Conservation (phyloP, 1,139 yeast genomes). For the Saccharomyces hybrid region DNA sequence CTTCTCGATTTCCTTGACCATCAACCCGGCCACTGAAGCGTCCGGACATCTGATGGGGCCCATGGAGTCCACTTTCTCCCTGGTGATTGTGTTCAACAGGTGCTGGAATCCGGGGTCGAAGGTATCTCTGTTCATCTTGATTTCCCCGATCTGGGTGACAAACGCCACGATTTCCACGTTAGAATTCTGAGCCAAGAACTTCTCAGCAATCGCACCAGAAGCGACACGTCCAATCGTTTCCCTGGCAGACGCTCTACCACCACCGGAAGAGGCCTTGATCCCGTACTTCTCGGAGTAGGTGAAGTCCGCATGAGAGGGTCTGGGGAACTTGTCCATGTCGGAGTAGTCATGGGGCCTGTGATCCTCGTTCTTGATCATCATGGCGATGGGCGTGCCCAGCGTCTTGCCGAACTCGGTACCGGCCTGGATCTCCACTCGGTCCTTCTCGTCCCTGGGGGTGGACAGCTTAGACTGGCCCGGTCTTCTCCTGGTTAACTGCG, state of each 20-base stretch:
- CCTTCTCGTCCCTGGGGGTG: constrained; percentile 95
- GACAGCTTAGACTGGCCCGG: constrained; percentile 92
- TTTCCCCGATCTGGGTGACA: constrained; percentile 81
- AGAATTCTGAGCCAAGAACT: constrained; percentile 66
- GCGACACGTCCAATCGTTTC: constrained; percentile 98
- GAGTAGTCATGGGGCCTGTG: constrained; percentile 95
- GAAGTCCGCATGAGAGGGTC: constrained; percentile 97
- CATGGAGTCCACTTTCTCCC: constrained; percentile 78
- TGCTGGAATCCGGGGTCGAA: constrained; percentile 56
- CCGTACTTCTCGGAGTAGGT: constrained; percentile 90
- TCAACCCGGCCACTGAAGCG: constrained; percentile 55
- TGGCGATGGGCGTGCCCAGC: constrained; percentile 90
- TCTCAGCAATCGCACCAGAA: constrained; percentile 97
- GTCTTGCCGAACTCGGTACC: constrained; percentile 91
- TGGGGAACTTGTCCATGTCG: constrained; percentile 89
- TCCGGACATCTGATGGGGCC: constrained; percentile 97
- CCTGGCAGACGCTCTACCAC: constrained; percentile 95
- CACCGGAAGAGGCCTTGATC: constrained; percentile 87
- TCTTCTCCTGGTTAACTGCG: constrained; percentile 91
- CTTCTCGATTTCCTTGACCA: constrained; percentile 82
- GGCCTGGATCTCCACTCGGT: constrained; percentile 82
- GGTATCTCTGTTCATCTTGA: constrained; percentile 69
- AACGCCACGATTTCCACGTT: constrained; percentile 93
- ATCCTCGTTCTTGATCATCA: constrained; percentile 88
- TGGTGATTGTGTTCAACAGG: constrained; percentile 64